Evolutionary conservation across 2,329 filamentous ascomycete species (phyloP), one percentile per base, ranked within the genome.

Genomic region (Aureobasidium subglaciale): DNA sequence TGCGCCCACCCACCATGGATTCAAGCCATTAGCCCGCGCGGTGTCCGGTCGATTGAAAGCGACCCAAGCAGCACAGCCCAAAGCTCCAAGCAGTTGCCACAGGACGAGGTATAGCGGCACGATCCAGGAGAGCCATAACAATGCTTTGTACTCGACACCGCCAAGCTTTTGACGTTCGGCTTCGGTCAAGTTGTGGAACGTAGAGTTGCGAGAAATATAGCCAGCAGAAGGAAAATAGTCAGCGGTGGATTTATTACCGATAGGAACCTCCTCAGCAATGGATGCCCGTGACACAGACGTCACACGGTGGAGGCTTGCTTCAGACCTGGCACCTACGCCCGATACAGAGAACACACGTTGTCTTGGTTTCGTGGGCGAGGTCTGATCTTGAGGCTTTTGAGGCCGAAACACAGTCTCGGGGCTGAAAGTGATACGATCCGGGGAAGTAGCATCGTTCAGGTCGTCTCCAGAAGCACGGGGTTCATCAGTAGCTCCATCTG

Each of bases 1-100:
- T 41, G 82, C 77, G 37, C 84, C 84, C 2, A 82, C 73, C 84
- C 84, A 87, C 81, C 81, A 86, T 30, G 84, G 80, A 57, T 82
- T 80, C 54, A 84, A 75, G 11, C 78, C 81, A 64, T 87, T 85
- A 4, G 65, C 68, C 2, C 69, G 64, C 1, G 82, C 75, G 4
- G 75, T 70, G 8, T 70, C 69, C 1, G 80, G 71, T 40, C 75
- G 74, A 59, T 84, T 75, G 57, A 72, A 66, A 15, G 74, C 74
- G 54, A 86, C 79, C 74, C 81, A 87, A 15, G 80, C 81, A 9
- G 80, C 84, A 9, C 86, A 70, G 1, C 78, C 77, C n/a, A 86
- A 62, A 59, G 73, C 76, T 2, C 80, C 79, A 4, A 85, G 65
- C 2, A 84, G 56, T 63, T 86, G 83, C 75, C 79, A 86, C 2